These are phyloP conservation scores for Xylaria castorea DNA, from an alignment of 495 filamentous ascomycete genomes.

Conservation along the genomic window DNA sequence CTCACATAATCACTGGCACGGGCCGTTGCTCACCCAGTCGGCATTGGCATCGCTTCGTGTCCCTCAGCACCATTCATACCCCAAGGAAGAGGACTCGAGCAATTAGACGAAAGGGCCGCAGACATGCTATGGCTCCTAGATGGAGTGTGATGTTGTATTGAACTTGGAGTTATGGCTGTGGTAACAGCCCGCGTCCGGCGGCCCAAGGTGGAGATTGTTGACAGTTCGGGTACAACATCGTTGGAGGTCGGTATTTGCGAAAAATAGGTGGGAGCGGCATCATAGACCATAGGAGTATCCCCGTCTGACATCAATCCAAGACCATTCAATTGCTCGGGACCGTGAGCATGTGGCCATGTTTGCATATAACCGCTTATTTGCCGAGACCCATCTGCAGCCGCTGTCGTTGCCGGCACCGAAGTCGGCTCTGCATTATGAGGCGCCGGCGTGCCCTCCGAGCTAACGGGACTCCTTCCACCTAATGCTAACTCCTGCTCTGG, in stretches of 20 bases:
- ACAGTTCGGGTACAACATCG: constrained; percentile 38
- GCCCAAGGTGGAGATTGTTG: constrained; percentile 21
- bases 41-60: constrained; percentile 35
- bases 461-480: constrained; percentile 38
- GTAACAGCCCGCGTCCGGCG: constrained; percentile 38
- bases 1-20: not conserved
- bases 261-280: constrained; percentile 35
- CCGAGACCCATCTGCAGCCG: constrained; percentile 35
- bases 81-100: constrained; percentile 38
- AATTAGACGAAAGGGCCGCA: constrained; percentile 33
- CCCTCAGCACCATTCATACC: constrained; percentile 30
- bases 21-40: constrained; percentile 33
- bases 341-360: constrained; percentile 35
- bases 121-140: constrained; percentile 43
- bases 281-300: constrained; percentile 34
- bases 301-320: constrained; percentile 39
- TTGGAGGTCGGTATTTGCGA: constrained; percentile 34
- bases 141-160: constrained; percentile 34
- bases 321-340: constrained; percentile 35
- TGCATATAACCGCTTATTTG: constrained; percentile 39
- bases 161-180: constrained; percentile 30
- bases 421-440: constrained; percentile 31
- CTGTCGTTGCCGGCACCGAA: constrained; percentile 24
- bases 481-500: constrained; percentile 41
- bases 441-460: constrained; percentile 34